Evolutionary conservation across 306 rosid genomes (phyloP), one percentile per base, ranked within the genome.

Genomic region (Sindora glabra): DNA sequence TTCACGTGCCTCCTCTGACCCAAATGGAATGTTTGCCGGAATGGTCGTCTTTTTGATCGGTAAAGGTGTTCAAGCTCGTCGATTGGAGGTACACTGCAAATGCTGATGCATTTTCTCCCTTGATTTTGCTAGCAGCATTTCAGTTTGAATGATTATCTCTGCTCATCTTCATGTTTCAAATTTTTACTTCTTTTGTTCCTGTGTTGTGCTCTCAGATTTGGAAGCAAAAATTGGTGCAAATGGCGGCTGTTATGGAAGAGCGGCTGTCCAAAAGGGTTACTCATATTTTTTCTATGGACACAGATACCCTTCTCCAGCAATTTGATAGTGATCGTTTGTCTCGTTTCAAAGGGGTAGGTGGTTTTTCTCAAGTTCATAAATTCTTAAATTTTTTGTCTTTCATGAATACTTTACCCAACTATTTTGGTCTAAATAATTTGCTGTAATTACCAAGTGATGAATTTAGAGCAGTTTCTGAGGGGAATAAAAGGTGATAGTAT

Each of bases 1-100:
- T 49, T 59, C 41, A 67, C 69, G 32, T 37, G 37, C 64, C 8
- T 42, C 67, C 34, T 27, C 73, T 12, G 77, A 71, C 23, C 83
- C 84, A 13, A 16, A 73, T 13, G 88, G 98, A 55, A 76, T 88
- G 63, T 91, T 91, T 59, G 33, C 73, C 3, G 95, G 88, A 27
- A 80, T 83, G 85, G 48, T 80, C 8, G 84, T 79, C 37, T 86
- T 81, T n/a, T 65, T 72, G 88, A 24, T 86, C 5, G 50, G 77
- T 11, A 74, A 58, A 13, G 90, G 96, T 67, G 88, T 91, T 45
- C 92, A 81, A 69, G n/a, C 68, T 36, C 96, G 96, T 58, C 85
- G 96, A 11, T 78, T 88, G 47, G 86, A 91, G 90, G 98, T 80
- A 25, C 19, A 15, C 26, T 16, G 17, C 46, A 10, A 19, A 14